Base-by-base conservation (phyloP, 208 protist genomes). In the Wallacemonas collosoma region DNA sequence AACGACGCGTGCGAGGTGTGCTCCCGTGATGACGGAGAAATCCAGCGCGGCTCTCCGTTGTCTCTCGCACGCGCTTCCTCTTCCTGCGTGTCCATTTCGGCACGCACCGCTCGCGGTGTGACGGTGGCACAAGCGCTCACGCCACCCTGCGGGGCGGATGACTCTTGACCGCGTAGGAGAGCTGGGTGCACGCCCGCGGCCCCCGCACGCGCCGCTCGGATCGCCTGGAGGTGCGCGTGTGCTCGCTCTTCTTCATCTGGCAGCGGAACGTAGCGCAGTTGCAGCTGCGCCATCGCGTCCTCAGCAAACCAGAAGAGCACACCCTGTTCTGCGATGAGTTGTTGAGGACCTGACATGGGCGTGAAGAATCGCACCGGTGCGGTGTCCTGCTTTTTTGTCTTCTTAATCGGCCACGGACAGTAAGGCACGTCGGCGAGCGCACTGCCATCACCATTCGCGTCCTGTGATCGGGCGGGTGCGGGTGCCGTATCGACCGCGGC, bases 231-330 rank as follows among this genome's bases (percentile, higher is more conserved):
- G 4, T 26, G 51, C 51, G 0, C 14, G 14, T 56, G 51, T 5
- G 4, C 51, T 35, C 6, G 14, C 14, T 56, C 51, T 36, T 26
- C 14, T 26, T n/a, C 47, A 5, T 56, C 14, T 9, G 26, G 5
- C 7, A 44, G 36, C 1, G 56, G 1, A 6, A 9, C 15, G 56
- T 62, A 65, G 38, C 60, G 60, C 0, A 65, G 60, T 26, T 65
- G 60, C 6, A 65, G 60, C 40, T 65, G 60, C 41, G 60, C 60
- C 60, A 65, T 45, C 41, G 6, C 40, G 40, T 65, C 60, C 11
- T 3, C 12, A 35, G 44, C 2, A 17, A 14, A 41, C 60, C 38
- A 65, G 41, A 53, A 50, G 15, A 12, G 41, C 1, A 3, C 38
- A n/a, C 12, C 12, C 40, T 65, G 40, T 6, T 39, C 41, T 14